Evolutionary conservation across 495 filamentous ascomycete species (phyloP).

Genomic region (Neurospora cerealis): DNA sequence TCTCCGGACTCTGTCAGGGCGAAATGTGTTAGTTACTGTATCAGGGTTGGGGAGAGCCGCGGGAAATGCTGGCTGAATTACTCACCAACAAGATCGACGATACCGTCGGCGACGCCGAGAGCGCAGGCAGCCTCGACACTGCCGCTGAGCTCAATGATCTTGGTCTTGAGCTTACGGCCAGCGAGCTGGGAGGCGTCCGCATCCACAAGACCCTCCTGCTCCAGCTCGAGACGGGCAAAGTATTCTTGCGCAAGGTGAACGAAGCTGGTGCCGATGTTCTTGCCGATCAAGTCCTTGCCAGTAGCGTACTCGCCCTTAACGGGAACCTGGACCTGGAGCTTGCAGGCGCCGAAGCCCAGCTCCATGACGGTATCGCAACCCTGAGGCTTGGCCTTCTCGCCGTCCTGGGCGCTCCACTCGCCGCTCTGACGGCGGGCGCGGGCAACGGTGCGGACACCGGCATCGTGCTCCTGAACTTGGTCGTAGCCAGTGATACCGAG

Average conservation of each 20-base stretch:
- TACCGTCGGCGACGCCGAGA: conserved; percentile 89
- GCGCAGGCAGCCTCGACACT: conserved; percentile 97
- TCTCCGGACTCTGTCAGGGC: conserved; percentile 75
- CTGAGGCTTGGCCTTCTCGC: conserved; percentile 21
- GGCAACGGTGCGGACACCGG: conserved; percentile 49
- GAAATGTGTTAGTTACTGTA: neutral
- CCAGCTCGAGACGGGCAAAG: conserved; percentile 64
- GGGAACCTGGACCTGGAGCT: conserved; percentile 90
- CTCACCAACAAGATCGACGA: conserved; percentile 93
- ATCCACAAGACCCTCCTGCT: conserved; percentile 25
- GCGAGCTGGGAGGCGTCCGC: conserved; percentile 14
- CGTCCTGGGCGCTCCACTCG: conserved; percentile 29
- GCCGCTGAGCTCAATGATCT: conserved; percentile 85
- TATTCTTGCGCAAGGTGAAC: conserved; percentile 69
- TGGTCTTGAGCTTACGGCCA: conserved; percentile 53
- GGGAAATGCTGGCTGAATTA: conserved; percentile 11
- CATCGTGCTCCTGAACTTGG: conserved; percentile 86
- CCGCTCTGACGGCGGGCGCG: conserved; percentile 44
- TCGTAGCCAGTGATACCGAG: conserved; percentile 91
- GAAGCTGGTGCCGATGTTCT: conserved; percentile 93
- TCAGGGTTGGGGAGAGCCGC: neutral
- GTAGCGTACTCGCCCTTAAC: conserved; percentile 64
- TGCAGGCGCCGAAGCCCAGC: conserved; percentile 82
- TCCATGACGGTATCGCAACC: conserved; percentile 78
- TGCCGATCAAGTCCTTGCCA: conserved; percentile 75